These are phyloP conservation scores for Cenchrus purpureus DNA, from an alignment of 176 grass and related monocot species.

Conservation along the genomic window DNA sequence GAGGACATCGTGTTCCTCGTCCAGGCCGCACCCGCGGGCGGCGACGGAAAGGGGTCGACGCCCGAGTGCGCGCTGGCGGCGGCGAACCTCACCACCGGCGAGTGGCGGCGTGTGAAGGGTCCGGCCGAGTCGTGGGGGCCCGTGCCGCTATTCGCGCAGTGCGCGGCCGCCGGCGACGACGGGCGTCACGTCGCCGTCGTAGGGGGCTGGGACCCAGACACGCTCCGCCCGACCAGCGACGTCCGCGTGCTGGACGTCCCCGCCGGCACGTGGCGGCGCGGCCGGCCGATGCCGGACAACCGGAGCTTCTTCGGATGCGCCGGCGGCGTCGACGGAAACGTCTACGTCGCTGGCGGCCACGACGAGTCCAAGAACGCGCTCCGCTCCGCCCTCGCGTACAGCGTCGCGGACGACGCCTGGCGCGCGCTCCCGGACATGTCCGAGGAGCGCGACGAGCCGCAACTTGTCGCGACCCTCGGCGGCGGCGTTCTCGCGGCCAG, in stretches of 20 bases:
- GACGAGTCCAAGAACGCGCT: slow-evolving; percentile 69
- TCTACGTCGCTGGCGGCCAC: slow-evolving; percentile 64
- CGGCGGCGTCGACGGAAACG: background rate
- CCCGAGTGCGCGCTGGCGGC: slow-evolving; percentile 24
- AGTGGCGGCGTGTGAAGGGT: slow-evolving; percentile 46
- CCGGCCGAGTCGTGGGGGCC: slow-evolving; percentile 21
- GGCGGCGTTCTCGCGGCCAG: slow-evolving; percentile 45
- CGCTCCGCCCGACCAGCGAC: slow-evolving; percentile 39
- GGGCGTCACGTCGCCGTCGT: slow-evolving; percentile 43
- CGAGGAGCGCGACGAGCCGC: slow-evolving; percentile 76
- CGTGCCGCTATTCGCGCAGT: slow-evolving; percentile 54
- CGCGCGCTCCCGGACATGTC: slow-evolving; percentile 54
- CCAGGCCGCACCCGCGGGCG: slow-evolving; percentile 30
- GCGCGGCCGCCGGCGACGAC: slow-evolving; percentile 44
- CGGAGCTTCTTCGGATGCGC: slow-evolving; percentile 69
- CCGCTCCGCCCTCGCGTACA: slow-evolving; percentile 51
- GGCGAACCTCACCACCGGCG: slow-evolving; percentile 46
- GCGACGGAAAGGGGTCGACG: background rate
- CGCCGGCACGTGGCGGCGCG: slow-evolving; percentile 51
- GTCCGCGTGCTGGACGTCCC: slow-evolving; percentile 46
- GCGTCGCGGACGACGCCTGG: slow-evolving; percentile 49
- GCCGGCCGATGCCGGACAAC: slow-evolving; percentile 33
- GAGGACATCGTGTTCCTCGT: slow-evolving; percentile 71
- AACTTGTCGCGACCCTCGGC: slow-evolving; percentile 26
- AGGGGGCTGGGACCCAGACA: slow-evolving; percentile 60